phyloP scores from a whole-genome alignment of 2,329 filamentous ascomycete genomes.

The Phialocephala subalpina region DNA sequence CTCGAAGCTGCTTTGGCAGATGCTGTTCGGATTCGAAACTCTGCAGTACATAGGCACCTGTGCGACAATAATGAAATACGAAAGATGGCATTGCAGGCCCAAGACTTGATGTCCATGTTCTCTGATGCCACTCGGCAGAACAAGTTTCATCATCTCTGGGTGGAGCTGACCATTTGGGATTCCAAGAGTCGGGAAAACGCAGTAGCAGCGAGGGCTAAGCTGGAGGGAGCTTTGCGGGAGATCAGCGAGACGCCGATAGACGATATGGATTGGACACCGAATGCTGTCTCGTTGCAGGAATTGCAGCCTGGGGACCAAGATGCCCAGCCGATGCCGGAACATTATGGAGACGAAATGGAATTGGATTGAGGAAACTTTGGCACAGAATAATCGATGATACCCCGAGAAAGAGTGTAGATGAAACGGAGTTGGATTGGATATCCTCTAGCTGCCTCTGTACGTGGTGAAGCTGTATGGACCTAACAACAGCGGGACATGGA shows the following conservation, averaged over 20 bases:
- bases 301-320: constrained; percentile 21
- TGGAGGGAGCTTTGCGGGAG: constrained; percentile 38
- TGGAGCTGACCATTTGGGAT: constrained; percentile 40
- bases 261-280: constrained; percentile 46
- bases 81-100: constrained; percentile 38
- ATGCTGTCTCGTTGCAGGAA: constrained; percentile 40
- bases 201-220: constrained; percentile 31
- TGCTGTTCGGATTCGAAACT: constrained; percentile 41
- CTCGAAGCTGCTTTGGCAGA: constrained; percentile 35
- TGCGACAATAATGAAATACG: constrained; percentile 39
- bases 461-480: constrained; percentile 84
- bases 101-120: constrained; percentile 42
- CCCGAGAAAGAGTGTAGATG: neutral
- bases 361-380: constrained; percentile 32
- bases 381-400: neutral
- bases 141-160: constrained; percentile 38
- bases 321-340: constrained; percentile 10
- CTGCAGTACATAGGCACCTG: constrained; percentile 42
- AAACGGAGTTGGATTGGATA: constrained; percentile 4
- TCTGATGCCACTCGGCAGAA: constrained; percentile 36
- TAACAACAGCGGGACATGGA: constrained; percentile 81
- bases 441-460: constrained; percentile 73
- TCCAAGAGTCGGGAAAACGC: constrained; percentile 22
- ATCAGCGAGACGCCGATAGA: constrained; percentile 41
- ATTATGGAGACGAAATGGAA: constrained; percentile 39